Base-by-base conservation (phyloP, 75 land plant genomes). In the Larix kaempferi region DNA sequence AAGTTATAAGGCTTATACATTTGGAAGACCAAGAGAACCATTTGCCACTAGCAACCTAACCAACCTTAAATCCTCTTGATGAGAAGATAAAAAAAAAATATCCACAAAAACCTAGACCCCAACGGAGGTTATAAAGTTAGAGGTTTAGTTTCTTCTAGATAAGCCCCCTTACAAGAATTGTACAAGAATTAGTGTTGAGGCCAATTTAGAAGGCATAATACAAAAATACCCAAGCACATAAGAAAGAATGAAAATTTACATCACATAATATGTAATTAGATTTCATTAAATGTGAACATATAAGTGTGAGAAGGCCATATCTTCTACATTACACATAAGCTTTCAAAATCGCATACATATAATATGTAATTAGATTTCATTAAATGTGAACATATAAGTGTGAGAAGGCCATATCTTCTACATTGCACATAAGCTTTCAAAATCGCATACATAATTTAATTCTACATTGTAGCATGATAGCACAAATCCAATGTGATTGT, bases 401-500 rank as follows among this genome's bases (percentile, higher is more conserved):
- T 11, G 41, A 21, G 73, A 19, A 41, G 44, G 7, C 41, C n/a
- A 22, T 22, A 41, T 29, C 3, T 6, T 52, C 41, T 41, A 69
- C 86, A 85, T 84, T 56, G 86, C 86, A 59, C 80, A 74, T 57
- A 84, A 84, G 23, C 80, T 62, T 54, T 84, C 85, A 37, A 63
- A 56, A 10, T 19, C 44, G 19, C 86, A 76, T 57, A 71, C 85
- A 78, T 84, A 84, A 80, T 57, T 82, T 56, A 84, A 54, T 37
- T 82, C 85, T 39, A 85, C 86, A 78, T 84, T 80, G 67, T 84
- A 84, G 75, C 85, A 82, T 25, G 86, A 84, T 60, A 84, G 29
- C 77, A 84, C 59, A 65, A 84, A 84, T 17, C 85, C 86, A 66
- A 77, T 80, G 29, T 82, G 85, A 61, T 80, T 80, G 39, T 84